A percentile compares a stretch with the other conserved stretches of the same genome.
phyloP scores from a whole-genome alignment of 1,284 basidiomycete genomes.

The Cerrena zonata region DNA sequence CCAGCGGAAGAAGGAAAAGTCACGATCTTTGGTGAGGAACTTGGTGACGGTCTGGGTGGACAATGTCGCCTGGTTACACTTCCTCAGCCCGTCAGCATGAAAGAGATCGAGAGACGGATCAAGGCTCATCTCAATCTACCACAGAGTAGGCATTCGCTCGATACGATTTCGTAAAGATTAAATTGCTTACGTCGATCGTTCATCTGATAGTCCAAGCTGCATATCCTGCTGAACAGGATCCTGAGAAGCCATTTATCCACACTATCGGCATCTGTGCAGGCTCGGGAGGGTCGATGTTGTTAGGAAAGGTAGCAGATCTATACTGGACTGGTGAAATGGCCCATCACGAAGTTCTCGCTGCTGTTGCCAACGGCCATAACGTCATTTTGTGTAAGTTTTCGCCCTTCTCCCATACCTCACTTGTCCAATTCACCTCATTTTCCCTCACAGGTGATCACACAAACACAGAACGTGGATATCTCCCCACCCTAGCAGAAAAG shows the following conservation, averaged over 20 bases:
- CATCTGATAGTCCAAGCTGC: conserved; percentile 72
- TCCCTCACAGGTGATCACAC: conserved; percentile 45
- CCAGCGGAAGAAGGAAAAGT: conserved; percentile 20
- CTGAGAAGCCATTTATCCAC: conserved; percentile 24
- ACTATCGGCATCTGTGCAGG: conserved; percentile 82
- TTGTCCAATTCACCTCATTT: background rate
- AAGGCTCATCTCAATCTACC: conserved; percentile 64
- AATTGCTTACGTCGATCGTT: background rate
- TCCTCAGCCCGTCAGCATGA: conserved; percentile 48
- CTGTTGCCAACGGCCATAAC: conserved; percentile 64
- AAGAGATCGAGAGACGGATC: conserved; percentile 57
- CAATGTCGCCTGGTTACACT: conserved; percentile 67
- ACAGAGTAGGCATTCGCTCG: conserved; percentile 49
- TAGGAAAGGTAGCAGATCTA: conserved; percentile 68
- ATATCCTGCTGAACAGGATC: conserved; percentile 35
- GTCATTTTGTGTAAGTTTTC: conserved; percentile 68
- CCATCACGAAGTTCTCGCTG: conserved; percentile 81
- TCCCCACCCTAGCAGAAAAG: conserved; percentile 61
- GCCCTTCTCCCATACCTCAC: conserved; percentile 7
- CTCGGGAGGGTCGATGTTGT: conserved; percentile 71
- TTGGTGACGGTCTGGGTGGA: conserved; percentile 39
- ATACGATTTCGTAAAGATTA: too few relatives aligned
- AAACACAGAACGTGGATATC: conserved; percentile 85
- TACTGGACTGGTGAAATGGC: conserved; percentile 90
- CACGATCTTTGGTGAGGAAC: conserved; percentile 28